Evolutionary conservation across 176 grass and related monocot genomes (phyloP), one percentile per base, ranked within the genome.

Genomic region (Tillandsia fasciculata): DNA sequence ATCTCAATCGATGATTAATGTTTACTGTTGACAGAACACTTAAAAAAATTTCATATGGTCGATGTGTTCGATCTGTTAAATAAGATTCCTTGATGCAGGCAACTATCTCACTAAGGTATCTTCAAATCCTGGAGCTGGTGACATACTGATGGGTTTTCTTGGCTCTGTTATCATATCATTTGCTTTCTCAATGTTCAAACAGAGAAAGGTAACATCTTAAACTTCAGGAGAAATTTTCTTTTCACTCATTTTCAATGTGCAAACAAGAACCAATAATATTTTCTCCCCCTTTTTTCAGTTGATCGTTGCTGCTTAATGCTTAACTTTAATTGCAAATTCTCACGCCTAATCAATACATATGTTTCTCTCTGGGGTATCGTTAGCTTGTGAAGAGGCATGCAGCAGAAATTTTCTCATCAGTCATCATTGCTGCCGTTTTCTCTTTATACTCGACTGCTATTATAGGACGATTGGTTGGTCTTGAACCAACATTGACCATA

Each of bases 161-260:
- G 94, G 94, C 26, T 90, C 94, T 24, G 94, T 93, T 74, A 92
- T 97, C 74, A 77, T 97, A 80, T 90, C 94, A 65, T 97, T 92
- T 64, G 84, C 94, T 9, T 97, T 97, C 88, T 85, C 94, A 20
- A 93, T 97, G 84, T 97, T 93, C 79, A 87, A 92, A 80, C 89
- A 93, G 80, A 87, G 94, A 80, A 90, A 97, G 94, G 94, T 92
- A 53, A 14, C 6, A 65, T 33, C n/a, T 26, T 42, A 6, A 15
- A 22, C 11, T 64, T 13, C 42, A 7, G 42, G 4, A 63, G 5
- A 48, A 63, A 58, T 12, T 20, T 15, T 9, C 49, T 47, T 42
- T 42, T 42, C 33, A 42, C 33, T 42, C 33, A 42, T 42, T 42
- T 42, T 42, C 33, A 42, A 42, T 42, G 33, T 42, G 33, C 33